Evolutionary conservation across 1,284 basidiomycete species (phyloP), one percentile per base, ranked within the genome.

Genomic region (Golubevia pallescens): DNA sequence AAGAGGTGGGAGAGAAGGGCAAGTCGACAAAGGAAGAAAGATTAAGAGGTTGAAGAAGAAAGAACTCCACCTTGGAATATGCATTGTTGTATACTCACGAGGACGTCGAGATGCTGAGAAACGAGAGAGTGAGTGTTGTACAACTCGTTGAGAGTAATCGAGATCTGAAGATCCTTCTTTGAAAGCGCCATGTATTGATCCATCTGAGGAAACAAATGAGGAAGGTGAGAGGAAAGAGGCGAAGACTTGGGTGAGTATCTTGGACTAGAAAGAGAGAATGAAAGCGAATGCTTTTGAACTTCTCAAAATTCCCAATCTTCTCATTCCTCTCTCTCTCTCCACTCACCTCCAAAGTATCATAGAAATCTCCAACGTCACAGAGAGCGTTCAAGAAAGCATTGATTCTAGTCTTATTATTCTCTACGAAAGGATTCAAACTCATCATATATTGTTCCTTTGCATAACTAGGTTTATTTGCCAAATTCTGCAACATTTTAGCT

Each of bases 141-240:
- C 54, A 84, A 58, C 69, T 84, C 81, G 60, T 83, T 84, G 56
- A 81, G 73, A 19, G 81, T 79, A 67, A 84, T 83, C 58, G 73
- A 69, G 53, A 84, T 81, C 66, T 72, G 75, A 54, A 77, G 65
- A 53, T 83, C 76, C 62, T 77, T 79, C 62, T 81, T 80, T 23
- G 79, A 77, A 14, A 84, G 67, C 13, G 79, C 80, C 75, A 84
- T 77, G 74, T 84, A 84, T 63, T 83, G 81, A 57, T 83, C 76
- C 74, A 84, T 77, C 65, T 56, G 21, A 48, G 42, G 42, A 16
- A 16, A 48, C 8, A 48, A 48, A 16, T 10, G 16, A 48, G 10
- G 16, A 48, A 48, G 16, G 42, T 13, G 42, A 48, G 42, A 16
- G 42, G 42, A 28, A 28, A 28, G 42, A 13, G 10, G 42, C 42